Conservation (phyloP, 495 filamentous ascomycete species). For the Jackrogersella minutella region DNA sequence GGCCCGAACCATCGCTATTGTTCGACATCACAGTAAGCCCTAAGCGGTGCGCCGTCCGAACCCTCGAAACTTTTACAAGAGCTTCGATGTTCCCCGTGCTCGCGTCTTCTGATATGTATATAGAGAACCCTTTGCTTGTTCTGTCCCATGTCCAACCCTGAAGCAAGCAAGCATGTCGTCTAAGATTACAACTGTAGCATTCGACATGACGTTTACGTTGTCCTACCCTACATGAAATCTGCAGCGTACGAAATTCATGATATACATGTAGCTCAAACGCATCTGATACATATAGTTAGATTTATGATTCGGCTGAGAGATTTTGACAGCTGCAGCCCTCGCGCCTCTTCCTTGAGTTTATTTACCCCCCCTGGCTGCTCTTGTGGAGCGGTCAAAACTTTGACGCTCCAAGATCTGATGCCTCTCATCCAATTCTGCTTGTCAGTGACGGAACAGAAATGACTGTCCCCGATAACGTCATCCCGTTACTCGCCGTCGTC, state of each 20-base stretch:
- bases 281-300: slow-evolving; percentile 19
- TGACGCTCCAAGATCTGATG: background rate
- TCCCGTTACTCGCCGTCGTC: slow-evolving; percentile 14
- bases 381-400: background rate
- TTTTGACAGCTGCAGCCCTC: background rate
- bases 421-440: background rate
- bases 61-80: slow-evolving; percentile 16
- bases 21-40: slow-evolving; percentile 30
- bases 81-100: background rate
- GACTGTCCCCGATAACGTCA: slow-evolving; percentile 5
- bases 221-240: background rate
- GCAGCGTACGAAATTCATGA: background rate
- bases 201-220: background rate
- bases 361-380: slow-evolving; percentile 1
- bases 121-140: background rate
- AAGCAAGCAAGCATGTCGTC: background rate
- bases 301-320: background rate
- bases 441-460: slow-evolving; percentile 1
- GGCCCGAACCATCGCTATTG: slow-evolving; percentile 20
- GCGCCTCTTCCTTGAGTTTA: background rate
- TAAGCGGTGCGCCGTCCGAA: background rate
- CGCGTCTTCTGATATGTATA: background rate
- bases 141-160: background rate
- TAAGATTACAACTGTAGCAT: background rate
- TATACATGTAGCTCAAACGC: background rate